Percentiles rank a stretch among this genome's conserved stretches.
These are phyloP conservation scores for Vaccinium vitisidaea DNA, from an alignment of 148 eudicot genomes.

Conservation along the genomic window DNA sequence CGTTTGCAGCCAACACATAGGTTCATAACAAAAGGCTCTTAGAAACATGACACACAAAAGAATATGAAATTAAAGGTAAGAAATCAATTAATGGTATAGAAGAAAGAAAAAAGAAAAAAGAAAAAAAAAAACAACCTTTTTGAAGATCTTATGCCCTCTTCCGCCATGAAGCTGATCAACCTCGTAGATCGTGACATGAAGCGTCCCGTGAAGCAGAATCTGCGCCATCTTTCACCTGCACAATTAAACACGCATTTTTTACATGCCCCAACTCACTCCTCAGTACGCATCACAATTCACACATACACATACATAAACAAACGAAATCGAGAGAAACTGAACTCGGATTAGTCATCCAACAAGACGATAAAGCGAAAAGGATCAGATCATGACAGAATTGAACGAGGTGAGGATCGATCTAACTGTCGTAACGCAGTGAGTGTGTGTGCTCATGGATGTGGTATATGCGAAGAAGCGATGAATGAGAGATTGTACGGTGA, in stretches of 20 bases:
- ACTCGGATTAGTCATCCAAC: background rate
- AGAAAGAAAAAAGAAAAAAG: background rate
- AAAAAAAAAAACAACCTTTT: conserved; percentile 42
- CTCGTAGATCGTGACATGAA: conserved; percentile 72
- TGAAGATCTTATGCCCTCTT: conserved; percentile 41
- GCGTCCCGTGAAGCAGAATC: conserved; percentile 77
- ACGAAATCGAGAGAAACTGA: background rate
- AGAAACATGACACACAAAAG: background rate
- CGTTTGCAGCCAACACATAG: no score
- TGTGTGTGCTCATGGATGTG: background rate
- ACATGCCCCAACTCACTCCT: background rate
- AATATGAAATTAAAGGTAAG: background rate
- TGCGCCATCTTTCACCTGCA: conserved; percentile 54
- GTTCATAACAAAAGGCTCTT: background rate
- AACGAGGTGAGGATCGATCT: background rate
- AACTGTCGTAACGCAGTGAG: background rate
- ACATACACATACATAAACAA: background rate
- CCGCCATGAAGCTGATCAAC: conserved; percentile 57
- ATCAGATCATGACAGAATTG: background rate
- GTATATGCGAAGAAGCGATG: background rate
- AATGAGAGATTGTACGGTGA: background rate
- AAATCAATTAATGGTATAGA: background rate
- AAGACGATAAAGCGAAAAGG: background rate
- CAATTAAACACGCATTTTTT: background rate
- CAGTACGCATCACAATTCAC: background rate